A percentile compares a stretch with the other conserved stretches of the same genome.
Conservation (phyloP, 495 filamentous ascomycete genomes). For the Xylona heveae region DNA sequence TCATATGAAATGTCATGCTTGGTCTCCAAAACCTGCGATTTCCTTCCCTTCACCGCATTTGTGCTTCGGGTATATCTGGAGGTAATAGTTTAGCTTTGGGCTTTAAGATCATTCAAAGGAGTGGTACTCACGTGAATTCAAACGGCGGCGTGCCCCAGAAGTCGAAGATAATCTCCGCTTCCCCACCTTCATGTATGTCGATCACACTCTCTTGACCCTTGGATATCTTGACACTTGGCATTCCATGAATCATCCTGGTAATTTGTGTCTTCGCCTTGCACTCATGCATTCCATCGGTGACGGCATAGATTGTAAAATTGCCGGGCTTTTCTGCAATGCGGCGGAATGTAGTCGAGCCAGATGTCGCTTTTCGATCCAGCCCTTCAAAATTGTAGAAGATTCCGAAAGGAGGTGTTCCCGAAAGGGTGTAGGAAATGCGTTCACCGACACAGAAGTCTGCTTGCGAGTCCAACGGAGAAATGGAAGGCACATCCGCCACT, state of each 20-base stretch:
- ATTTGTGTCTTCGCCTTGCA: constrained; percentile 63
- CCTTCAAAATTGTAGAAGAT: constrained; percentile 81
- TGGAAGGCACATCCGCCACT: constrained; percentile 79
- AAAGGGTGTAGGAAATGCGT: constrained; percentile 71
- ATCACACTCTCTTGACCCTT: constrained; percentile 56
- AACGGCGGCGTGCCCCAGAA: constrained; percentile 93
- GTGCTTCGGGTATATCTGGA: constrained; percentile 65
- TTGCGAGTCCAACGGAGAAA: constrained; percentile 67
- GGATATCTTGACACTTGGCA: constrained; percentile 77
- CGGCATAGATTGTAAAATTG: constrained; percentile 62
- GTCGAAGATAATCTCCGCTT: constrained; percentile 78
- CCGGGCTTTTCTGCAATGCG: constrained; percentile 82
- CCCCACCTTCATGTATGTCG: constrained; percentile 90
- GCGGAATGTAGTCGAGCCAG: constrained; percentile 56
- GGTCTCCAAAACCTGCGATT: constrained; percentile 65
- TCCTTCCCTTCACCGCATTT: constrained; percentile 55
- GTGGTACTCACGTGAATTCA: constrained; percentile 55
- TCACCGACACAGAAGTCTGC: constrained; percentile 90
- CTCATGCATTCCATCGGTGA: constrained; percentile 62
- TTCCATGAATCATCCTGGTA: constrained; percentile 63
- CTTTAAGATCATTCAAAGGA: not conserved
- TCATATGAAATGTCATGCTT: constrained; percentile 67
- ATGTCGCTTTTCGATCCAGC: constrained; percentile 52
- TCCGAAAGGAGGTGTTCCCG: constrained; percentile 74
- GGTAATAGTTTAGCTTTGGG: constrained; percentile 1